Conservation (phyloP, 2,329 filamentous ascomycete genomes). For the Rutstroemia sydowiana region DNA sequence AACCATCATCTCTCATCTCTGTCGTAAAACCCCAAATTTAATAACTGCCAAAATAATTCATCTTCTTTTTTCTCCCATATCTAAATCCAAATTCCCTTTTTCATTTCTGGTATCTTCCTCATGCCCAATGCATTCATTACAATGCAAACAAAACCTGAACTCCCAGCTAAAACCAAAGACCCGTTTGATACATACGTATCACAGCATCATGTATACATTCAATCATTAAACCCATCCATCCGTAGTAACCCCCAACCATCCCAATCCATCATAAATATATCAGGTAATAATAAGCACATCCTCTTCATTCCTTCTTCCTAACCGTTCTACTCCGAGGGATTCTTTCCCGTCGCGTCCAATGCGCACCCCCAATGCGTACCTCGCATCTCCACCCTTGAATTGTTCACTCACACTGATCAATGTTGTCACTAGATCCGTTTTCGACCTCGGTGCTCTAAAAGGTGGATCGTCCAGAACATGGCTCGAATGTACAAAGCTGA, state of each 20-base stretch:
- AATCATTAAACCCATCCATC: background rate
- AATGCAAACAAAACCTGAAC: background rate
- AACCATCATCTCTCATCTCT: background rate
- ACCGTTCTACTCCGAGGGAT: slow-evolving; percentile 25
- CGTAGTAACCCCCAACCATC: no score
- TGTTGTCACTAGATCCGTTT: slow-evolving; percentile 59
- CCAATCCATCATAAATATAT: background rate
- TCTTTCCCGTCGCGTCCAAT: slow-evolving; percentile 22
- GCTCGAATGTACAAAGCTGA: slow-evolving; percentile 69
- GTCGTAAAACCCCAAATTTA: background rate
- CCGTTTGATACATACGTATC: background rate
- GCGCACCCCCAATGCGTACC: slow-evolving; percentile 26
- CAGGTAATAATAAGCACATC: background rate
- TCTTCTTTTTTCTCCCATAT: background rate
- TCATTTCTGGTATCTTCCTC: no score
- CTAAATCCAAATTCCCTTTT: no score
- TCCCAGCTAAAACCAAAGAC: background rate
- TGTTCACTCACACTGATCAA: slow-evolving; percentile 37
- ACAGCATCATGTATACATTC: background rate
- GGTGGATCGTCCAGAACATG: slow-evolving; percentile 65
- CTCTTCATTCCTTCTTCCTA: slow-evolving; percentile 19
- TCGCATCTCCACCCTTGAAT: slow-evolving; percentile 11
- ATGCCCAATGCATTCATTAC: background rate
- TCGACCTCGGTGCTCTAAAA: slow-evolving; percentile 62
- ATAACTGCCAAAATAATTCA: background rate